A percentile compares a stretch with the other conserved stretches of the same genome.
Evolutionary conservation across 805 yeast species (phyloP).

Genomic region (Candida silvicultrix): DNA sequence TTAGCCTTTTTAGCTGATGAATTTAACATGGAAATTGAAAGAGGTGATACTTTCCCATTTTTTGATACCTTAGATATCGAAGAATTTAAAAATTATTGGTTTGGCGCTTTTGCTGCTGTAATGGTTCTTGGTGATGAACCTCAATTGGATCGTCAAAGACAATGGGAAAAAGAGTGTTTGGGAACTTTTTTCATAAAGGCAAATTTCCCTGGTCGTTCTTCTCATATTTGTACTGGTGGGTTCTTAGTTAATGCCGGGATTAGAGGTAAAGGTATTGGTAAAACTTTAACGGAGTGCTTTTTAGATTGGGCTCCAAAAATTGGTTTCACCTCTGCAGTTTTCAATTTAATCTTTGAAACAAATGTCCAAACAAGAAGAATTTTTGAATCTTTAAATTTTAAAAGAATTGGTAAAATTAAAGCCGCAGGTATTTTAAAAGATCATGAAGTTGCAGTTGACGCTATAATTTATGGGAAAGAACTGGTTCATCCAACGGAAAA

Average conservation of each 20-base stretch:
- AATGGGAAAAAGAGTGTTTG: constrained; percentile 90
- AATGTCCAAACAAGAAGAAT: constrained; percentile 78
- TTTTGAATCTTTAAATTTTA: constrained; percentile 71
- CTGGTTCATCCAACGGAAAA: constrained; percentile 48
- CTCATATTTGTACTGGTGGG: constrained; percentile 88
- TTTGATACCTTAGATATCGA: constrained; percentile 73
- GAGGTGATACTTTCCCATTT: constrained; percentile 85
- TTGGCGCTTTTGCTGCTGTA: constrained; percentile 75
- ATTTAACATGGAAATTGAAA: constrained; percentile 84
- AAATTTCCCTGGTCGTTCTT: constrained; percentile 86
- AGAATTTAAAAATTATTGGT: constrained; percentile 83
- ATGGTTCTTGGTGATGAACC: constrained; percentile 74
- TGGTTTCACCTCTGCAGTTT: constrained; percentile 79
- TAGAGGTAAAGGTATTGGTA: constrained; percentile 87
- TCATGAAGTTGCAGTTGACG: constrained; percentile 79
- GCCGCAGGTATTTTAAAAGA: constrained; percentile 89
- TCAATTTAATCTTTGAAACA: constrained; percentile 84
- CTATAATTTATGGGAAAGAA: constrained; percentile 78
- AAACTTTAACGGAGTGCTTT: constrained; percentile 75
- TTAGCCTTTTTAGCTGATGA: constrained; percentile 83
- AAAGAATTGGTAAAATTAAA: constrained; percentile 70
- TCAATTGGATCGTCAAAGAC: constrained; percentile 43
- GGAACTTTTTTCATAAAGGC: constrained; percentile 86
- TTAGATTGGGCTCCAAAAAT: constrained; percentile 87
- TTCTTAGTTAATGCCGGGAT: constrained; percentile 90